Evolutionary conservation across 768 basidiomycete species (phyloP), one percentile per base, ranked within the genome.

Genomic region (Termitomyces heimii): DNA sequence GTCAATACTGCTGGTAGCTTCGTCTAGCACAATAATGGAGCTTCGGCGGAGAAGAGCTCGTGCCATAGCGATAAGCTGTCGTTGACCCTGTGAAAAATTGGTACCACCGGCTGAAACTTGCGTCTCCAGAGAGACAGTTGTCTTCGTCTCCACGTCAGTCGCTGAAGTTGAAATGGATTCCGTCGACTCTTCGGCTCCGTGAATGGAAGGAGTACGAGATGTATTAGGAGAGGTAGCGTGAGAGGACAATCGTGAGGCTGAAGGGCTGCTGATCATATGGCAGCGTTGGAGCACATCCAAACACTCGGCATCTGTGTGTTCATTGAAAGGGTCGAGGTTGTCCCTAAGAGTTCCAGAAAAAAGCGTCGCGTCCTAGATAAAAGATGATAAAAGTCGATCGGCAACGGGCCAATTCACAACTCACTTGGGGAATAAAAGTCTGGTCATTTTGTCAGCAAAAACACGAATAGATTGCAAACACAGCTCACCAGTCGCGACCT

Each of bases 71-170:
- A 94, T 88, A 16, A 93, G 73, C 64, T 98, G 94, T 10, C 93
- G 71, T 67, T 98, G 94, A 10, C 95, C 94, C 58, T 94, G 91
- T 1, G 91, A 94, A 70, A 97, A 95, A 73, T 97, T 96, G 31
- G 84, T 78, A 0, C 94, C 94, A 0, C 93, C 93, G 0, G 90
- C 79, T 0, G 91, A 91, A 9, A 96, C 88, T 58, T 88, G 84
- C 0, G 88, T 90, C 20, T 90, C 84, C 4, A 96, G 77, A 0
- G 82, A 77, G 29, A 95, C 74, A 0, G 74, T 74, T 0, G 76
- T 77, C 65, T 82, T 87, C 31, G 64, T 54, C 22, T 89, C 88
- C 2, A 77, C 66, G 24, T 86, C 84, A 0, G 86, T 88, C 12
- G 68, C 66, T 0, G 77, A 70, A 2, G 77, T 78, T 0, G 73